phyloP scores from a whole-genome alignment of 2,329 filamentous ascomycete genomes.

The Alternaria triticimaculans region DNA sequence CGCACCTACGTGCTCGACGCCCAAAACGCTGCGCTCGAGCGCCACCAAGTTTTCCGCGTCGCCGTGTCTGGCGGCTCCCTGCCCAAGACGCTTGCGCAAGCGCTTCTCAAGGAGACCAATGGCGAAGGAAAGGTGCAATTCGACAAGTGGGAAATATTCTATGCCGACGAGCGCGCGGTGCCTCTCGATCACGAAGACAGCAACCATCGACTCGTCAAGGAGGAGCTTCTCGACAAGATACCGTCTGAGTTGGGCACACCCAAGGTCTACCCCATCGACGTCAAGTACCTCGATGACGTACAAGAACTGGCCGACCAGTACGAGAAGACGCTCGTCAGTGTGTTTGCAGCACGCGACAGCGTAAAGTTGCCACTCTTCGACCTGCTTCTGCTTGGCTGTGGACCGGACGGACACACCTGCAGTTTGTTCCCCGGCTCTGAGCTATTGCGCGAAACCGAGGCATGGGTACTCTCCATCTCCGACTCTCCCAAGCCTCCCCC shows the following conservation, averaged over 20 bases:
- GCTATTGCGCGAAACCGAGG: constrained; percentile 81
- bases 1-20: constrained; percentile 81
- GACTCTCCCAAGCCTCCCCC: constrained; percentile 95
- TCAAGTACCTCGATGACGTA: constrained; percentile 71
- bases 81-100: constrained; percentile 84
- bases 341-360: constrained; percentile 90
- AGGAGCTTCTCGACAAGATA: constrained; percentile 87
- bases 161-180: constrained; percentile 95
- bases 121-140: constrained; percentile 73
- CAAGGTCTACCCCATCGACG: constrained; percentile 80
- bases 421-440: constrained; percentile 91
- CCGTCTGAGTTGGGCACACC: constrained; percentile 71
- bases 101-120: constrained; percentile 68
- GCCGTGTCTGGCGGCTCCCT: constrained; percentile 94
- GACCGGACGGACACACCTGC: constrained; percentile 97
- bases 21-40: constrained; percentile 79
- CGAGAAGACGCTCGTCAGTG: constrained; percentile 82
- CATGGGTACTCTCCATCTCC: constrained; percentile 91
- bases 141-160: constrained; percentile 96
- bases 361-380: constrained; percentile 96
- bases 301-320: constrained; percentile 95
- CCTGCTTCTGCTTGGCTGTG: constrained; percentile 88
- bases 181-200: constrained; percentile 91
- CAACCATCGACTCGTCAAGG: constrained; percentile 89
- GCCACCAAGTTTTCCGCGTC: constrained; percentile 87